A percentile compares a stretch with the other conserved stretches of the same genome.
Conservation (phyloP, 2,329 filamentous ascomycete genomes). For the Esteya vermicola region DNA sequence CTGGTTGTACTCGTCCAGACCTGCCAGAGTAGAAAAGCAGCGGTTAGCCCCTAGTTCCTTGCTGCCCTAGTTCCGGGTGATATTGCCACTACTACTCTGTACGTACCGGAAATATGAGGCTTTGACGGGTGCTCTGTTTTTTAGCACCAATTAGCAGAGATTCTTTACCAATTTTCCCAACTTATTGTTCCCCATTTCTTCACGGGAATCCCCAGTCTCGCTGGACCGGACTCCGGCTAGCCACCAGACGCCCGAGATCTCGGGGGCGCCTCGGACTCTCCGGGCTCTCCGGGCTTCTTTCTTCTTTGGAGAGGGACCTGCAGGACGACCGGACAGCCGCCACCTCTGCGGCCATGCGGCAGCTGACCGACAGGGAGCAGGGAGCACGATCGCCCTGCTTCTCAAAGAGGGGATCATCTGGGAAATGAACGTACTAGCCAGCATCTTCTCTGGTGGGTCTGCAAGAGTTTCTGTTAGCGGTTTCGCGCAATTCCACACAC, state of each 20-base stretch:
- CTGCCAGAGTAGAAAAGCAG: slow-evolving; percentile 25
- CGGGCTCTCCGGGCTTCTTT: no score
- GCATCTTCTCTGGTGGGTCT: slow-evolving; percentile 54
- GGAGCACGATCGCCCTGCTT: no score
- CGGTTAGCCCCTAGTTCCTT: no score
- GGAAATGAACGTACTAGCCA: slow-evolving; percentile 40
- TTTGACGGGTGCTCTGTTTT: slow-evolving; percentile 55
- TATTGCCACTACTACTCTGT: background rate
- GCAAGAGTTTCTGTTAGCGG: slow-evolving; percentile 10
- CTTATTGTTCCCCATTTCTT: background rate
- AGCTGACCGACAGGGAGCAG: no score
- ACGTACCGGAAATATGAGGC: slow-evolving; percentile 51
- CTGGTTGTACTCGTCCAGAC: slow-evolving; percentile 51
- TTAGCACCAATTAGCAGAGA: slow-evolving; percentile 18
- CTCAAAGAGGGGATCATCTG: background rate
- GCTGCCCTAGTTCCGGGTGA: no score
- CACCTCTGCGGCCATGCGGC: no score
- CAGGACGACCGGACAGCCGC: no score
- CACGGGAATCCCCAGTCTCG: background rate
- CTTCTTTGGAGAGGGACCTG: no score
- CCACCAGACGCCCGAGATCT: no score
- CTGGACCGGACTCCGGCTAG: background rate
- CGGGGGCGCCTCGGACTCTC: no score
- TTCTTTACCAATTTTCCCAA: slow-evolving; percentile 13
- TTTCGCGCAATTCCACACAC: background rate